Evolutionary conservation across 2,329 filamentous ascomycete species (phyloP).

Genomic region (Achaetomium macrosporum): DNA sequence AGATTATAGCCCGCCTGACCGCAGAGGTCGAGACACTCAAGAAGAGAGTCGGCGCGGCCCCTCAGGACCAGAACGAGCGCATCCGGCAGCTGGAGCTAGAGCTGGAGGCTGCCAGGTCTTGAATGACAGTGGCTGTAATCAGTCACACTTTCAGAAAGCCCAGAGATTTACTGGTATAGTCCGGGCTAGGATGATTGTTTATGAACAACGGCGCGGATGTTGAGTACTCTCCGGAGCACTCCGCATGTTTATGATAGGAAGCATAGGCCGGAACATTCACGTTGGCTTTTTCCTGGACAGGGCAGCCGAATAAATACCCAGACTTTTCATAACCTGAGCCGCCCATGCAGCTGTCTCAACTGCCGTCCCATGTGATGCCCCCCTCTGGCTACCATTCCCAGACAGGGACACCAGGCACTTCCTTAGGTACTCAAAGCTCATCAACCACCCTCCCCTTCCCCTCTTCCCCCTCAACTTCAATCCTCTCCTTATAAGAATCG

Average conservation of each 20-base stretch:
- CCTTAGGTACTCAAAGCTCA: not conserved
- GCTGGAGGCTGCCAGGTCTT: constrained; percentile 58
- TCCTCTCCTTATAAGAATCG: not conserved
- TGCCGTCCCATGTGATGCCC: too few relatives aligned
- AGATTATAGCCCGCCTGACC: constrained; percentile 65
- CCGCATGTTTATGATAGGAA: not conserved
- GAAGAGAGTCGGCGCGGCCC: constrained; percentile 59
- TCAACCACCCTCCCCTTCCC: not conserved
- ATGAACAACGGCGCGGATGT: constrained; percentile 9
- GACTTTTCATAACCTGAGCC: not conserved
- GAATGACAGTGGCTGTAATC: not conserved
- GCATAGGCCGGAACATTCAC: constrained; percentile 2
- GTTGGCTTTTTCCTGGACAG: constrained; percentile 12
- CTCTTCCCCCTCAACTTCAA: not conserved
- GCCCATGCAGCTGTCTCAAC: not conserved
- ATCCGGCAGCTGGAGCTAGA: constrained; percentile 64
- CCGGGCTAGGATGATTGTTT: constrained; percentile 6
- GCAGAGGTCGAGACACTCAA: constrained; percentile 76
- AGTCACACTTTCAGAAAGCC: too few relatives aligned
- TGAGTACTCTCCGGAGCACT: not conserved
- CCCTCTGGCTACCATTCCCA: too few relatives aligned
- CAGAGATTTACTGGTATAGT: not conserved
- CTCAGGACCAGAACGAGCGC: constrained; percentile 60
- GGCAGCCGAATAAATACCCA: constrained; percentile 12
- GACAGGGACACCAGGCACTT: not conserved